phyloP scores from a whole-genome alignment of 352 stramenopile species.

The Blastocystis sp. region DNA sequence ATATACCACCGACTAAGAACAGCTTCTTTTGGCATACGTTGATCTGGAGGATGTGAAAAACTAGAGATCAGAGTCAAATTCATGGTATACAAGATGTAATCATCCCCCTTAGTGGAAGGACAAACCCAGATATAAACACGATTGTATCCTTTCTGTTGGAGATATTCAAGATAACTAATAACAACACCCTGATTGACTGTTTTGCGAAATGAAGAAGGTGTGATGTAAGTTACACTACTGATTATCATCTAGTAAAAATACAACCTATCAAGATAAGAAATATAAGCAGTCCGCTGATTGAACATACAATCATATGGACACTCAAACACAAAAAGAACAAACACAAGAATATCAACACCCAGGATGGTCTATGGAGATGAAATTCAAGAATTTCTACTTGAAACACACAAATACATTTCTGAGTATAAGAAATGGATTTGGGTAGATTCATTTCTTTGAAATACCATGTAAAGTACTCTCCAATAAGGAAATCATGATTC shows the following conservation, averaged over 20 bases:
- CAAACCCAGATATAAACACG: conserved; percentile 98
- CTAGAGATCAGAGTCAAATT: background rate
- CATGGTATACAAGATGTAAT: conserved; percentile 91
- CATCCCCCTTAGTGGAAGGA: conserved; percentile 95
- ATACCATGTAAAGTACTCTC: background rate
- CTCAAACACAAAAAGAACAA: conserved; percentile 99
- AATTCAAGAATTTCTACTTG: background rate
- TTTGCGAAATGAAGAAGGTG: conserved; percentile 89
- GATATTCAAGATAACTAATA: conserved; percentile 95
- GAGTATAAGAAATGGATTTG: background rate
- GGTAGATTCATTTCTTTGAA: conserved; percentile 5
- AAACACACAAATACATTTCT: conserved; percentile 67
- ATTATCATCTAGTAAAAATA: background rate
- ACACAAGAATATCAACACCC: conserved; percentile 96
- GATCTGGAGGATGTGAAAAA: conserved; percentile 89
- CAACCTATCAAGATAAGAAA: conserved; percentile 92
- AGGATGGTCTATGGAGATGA: conserved; percentile 85
- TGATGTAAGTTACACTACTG: conserved; percentile 91
- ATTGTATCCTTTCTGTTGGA: conserved; percentile 91
- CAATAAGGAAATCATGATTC: background rate
- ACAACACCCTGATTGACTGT: conserved; percentile 98
- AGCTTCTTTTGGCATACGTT: conserved; percentile 97
- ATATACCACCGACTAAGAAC: conserved; percentile 92
- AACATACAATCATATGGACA: conserved; percentile 91
- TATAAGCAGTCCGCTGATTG: conserved; percentile 90